A percentile compares a stretch with the other conserved stretches of the same genome.
phyloP scores from a whole-genome alignment of 2,329 filamentous ascomycete genomes.

The Phaeophleospora eucalypticola region DNA sequence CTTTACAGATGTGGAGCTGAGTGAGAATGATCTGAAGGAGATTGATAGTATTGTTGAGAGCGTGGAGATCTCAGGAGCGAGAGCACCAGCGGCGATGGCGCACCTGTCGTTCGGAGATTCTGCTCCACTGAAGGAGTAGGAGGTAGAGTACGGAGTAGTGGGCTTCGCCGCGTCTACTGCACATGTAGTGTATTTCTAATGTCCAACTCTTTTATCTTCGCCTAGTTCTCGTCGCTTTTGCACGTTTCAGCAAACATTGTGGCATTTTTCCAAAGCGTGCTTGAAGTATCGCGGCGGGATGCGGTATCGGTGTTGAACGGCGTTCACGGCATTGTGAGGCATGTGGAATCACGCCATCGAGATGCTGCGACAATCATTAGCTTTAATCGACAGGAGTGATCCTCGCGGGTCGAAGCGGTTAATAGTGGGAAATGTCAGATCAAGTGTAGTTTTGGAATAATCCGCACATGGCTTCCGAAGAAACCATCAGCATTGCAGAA shows the following conservation, averaged over 20 bases:
- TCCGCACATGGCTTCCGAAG: conserved; percentile 41
- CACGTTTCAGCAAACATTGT: no score
- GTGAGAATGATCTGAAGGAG: conserved; percentile 47
- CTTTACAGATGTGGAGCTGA: conserved; percentile 38
- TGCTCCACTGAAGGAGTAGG: conserved; percentile 17
- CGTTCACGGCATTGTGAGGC: no score
- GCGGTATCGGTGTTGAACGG: not conserved
- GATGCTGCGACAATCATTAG: not conserved
- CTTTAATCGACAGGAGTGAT: not conserved
- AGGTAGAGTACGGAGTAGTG: no score
- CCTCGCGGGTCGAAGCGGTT: not conserved
- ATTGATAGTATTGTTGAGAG: conserved; percentile 50
- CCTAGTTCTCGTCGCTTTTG: no score
- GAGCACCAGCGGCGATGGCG: conserved; percentile 33
- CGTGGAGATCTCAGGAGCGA: conserved; percentile 39
- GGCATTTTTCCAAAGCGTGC: no score
- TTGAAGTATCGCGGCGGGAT: no score
- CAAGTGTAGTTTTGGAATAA: conserved; percentile 46
- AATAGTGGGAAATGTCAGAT: conserved; percentile 34
- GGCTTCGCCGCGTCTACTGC: no score
- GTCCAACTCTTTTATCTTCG: no score
- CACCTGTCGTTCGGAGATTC: conserved; percentile 28
- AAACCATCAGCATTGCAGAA: conserved; percentile 50
- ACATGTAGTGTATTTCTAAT: no score
- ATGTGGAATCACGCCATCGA: no score